Evolutionary conservation across 805 yeast genomes (phyloP), one percentile per base, ranked within the genome.

Genomic region (Suhomyces canberraensis): DNA sequence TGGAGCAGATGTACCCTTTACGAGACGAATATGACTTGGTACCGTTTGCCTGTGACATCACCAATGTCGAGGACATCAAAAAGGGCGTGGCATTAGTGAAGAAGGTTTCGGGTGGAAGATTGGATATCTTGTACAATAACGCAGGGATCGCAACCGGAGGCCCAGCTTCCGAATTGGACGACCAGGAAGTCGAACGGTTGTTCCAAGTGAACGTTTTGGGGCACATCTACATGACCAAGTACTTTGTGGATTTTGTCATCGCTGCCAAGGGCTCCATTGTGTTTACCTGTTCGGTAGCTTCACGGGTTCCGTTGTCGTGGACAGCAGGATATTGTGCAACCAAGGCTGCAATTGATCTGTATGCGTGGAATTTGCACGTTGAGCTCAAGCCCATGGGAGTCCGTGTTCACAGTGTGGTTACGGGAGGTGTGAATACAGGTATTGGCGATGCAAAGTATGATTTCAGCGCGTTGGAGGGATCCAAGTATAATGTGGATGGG

Each of bases 91-190:
- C 48, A 5, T 21, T 48, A 0, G 46, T 64, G 11, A 50, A 47
- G 16, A 35, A 41, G 4, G 48, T 56, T 17, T 58, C 60, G 19
- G 61, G 55, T 8, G 71, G 68, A 1, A 41, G 38, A 18, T 44
- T 71, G 24, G 64, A 68, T 36, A 45, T 66, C 5, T 51, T 71
- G 20, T 69, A 60, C 50, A 62, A 69, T 43, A 70, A 69, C 42
- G 75, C 73, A 8, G 74, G 75, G 1, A 50, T 58, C 29, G 43
- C 47, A 25, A 31, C 26, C 29, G 60, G 49, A 35, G 60, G 60
- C 2, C 57, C 71, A 0, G 56, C 64, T 8, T 44, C 56, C n/a
- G 73, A 66, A 30, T 41, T 52, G 3, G 51, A 53, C n/a, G 57
- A 55, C 25, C 49, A 45, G 2, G 35, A 44, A 7, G 22, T 63